Evolutionary conservation across 2,329 filamentous ascomycete species (phyloP), one percentile per base, ranked within the genome.

Genomic region (Trichoderma brevicompactum): DNA sequence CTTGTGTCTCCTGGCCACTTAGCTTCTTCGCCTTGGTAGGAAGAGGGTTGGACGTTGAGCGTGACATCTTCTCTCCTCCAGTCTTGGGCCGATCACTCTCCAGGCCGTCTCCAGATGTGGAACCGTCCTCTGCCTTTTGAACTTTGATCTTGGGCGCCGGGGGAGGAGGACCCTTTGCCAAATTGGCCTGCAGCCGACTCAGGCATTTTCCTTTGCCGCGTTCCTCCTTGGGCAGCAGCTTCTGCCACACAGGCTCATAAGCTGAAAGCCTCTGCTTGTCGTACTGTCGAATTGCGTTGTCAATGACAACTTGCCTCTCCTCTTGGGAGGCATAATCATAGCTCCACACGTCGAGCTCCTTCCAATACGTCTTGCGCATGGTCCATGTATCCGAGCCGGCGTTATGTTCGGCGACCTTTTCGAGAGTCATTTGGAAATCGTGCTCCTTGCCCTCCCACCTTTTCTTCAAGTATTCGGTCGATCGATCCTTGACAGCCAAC

Each of bases 321-420:
- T 83, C 81, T 17, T 81, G 75, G 43, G 74, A 79, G 50, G 79
- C 78, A 71, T 89, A 89, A 34, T 83, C 77, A 73, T 87, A 88
- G 65, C 81, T 83, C 82, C 84, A 89, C 23, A 88, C 84, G 69
- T 89, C 86, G 13, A 89, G 79, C 68, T 89, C 87, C 74, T 83
- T 88, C 82, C 83, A 89, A 68, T 81, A 85, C 28, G 79, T 76
- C 75, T 85, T 86, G 67, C 83, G 82, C 69, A 89, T 75, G 40
- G 78, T 75, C 81, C 84, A 89, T 69, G 81, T 86, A 67, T 84
- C 80, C 5, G 77, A 77, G 2, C 78, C 74, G 5, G 79, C 68
- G 65, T 83, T 79, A 62, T 81, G 80, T 65, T 85, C 82, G 36
- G 85, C 87, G 23, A 87, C 85, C 75, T 89, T 89, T 55, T 83